Conservation (phyloP, 2,329 filamentous ascomycete genomes). For the Colletotrichum eleusines region DNA sequence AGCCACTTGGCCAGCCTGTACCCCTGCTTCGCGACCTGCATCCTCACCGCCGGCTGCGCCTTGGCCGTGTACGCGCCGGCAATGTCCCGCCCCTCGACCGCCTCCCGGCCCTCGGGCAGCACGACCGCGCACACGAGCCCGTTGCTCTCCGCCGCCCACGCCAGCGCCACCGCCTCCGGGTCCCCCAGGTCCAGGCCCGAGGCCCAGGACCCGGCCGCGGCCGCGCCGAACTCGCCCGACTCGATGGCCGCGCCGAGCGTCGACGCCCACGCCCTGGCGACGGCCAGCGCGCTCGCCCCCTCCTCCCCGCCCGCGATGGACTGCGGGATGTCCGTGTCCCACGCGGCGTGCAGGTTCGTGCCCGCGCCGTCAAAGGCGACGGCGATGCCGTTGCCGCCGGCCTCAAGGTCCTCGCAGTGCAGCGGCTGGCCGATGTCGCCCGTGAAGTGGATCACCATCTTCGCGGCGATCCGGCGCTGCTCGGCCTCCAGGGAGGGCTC, state of each 20-base stretch:
- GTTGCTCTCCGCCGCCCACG: conserved; percentile 58
- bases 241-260: conserved; percentile 52
- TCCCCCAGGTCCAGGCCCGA: conserved; percentile 50
- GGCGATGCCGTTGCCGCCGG: conserved; percentile 52
- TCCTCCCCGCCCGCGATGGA: conserved; percentile 55
- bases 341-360: conserved; percentile 71
- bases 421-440: conserved; percentile 43
- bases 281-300: conserved; percentile 51
- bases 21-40: conserved; percentile 60
- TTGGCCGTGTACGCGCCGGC: conserved; percentile 55
- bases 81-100: conserved; percentile 55
- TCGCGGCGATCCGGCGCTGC: conserved; percentile 41
- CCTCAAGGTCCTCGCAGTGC: conserved; percentile 41
- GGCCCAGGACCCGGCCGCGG: conserved; percentile 52
- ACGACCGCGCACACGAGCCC: conserved; percentile 58
- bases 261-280: conserved; percentile 55
- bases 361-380: conserved; percentile 64
- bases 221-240: conserved; percentile 52
- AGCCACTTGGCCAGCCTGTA: conserved; percentile 46
- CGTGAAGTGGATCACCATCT: conserved; percentile 43
- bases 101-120: conserved; percentile 52
- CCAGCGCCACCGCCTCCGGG: conserved; percentile 49
- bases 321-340: conserved; percentile 71
- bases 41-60: conserved; percentile 54
- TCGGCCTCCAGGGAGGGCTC: conserved; percentile 58